A percentile compares a stretch with the other conserved stretches of the same genome.
Conservation (phyloP, 106 monocot genomes). For the Dendrobium catenatum region DNA sequence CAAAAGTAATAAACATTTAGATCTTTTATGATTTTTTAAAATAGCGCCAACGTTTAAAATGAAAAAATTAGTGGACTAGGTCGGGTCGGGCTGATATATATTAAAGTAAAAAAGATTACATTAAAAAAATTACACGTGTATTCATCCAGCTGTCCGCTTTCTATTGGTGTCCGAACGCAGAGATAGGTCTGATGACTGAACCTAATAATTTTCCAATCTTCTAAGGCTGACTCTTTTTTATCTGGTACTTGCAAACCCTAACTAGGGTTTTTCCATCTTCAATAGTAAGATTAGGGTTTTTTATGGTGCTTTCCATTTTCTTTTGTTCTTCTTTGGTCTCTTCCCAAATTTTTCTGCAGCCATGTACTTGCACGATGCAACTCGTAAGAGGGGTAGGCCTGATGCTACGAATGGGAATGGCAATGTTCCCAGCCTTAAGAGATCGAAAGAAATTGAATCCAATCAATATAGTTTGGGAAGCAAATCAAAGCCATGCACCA, state of each 20-base stretch:
- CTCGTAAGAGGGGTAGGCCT: conserved; percentile 19
- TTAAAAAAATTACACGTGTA: too few relatives aligned
- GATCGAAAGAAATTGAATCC: conserved; percentile 43
- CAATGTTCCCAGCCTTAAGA: background rate
- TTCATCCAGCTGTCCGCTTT: too few relatives aligned
- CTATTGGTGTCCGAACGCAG: too few relatives aligned
- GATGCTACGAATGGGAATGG: conserved; percentile 16
- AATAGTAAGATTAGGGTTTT: background rate
- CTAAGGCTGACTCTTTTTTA: background rate
- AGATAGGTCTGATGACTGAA: too few relatives aligned
- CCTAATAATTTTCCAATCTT: too few relatives aligned
- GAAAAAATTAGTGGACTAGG: too few relatives aligned
- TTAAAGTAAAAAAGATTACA: too few relatives aligned
- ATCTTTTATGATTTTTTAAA: too few relatives aligned
- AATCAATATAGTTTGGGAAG: conserved; percentile 90
- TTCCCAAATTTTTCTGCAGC: background rate
- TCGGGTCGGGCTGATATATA: too few relatives aligned
- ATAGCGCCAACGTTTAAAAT: too few relatives aligned
- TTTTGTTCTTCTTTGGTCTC: background rate
- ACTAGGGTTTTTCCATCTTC: conserved; percentile 6
- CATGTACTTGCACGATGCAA: conserved; percentile 3
- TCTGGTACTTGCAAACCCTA: background rate
- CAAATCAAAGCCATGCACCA: conserved; percentile 99
- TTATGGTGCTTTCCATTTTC: background rate
- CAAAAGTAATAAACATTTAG: too few relatives aligned